Evolutionary conservation across 108 stramenopile genomes (phyloP).

Genomic region (Cyclostephanos tholiformis): DNA sequence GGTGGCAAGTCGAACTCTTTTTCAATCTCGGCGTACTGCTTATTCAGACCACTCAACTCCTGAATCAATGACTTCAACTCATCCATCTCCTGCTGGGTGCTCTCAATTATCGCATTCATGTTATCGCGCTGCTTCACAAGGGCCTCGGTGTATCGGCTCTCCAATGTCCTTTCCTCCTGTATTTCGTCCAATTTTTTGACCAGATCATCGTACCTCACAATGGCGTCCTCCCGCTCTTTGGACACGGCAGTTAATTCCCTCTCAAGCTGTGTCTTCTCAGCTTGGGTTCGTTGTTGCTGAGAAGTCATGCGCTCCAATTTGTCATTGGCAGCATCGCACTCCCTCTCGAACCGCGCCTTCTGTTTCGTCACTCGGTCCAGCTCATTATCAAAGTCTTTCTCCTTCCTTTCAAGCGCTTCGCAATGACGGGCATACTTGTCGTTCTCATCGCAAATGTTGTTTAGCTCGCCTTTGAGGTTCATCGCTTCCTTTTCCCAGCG

Average conservation of each 20-base stretch:
- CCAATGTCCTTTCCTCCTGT: constrained; percentile 44
- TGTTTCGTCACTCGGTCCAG: constrained; percentile 18
- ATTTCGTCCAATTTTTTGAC: constrained; percentile 35
- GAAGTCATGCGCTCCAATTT: constrained; percentile 29
- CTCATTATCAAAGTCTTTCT: constrained; percentile 10
- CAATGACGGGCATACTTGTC: constrained; percentile 13
- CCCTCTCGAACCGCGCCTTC: neutral
- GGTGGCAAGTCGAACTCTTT: constrained; percentile 15
- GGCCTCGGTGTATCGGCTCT: constrained; percentile 46
- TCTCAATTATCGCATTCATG: constrained; percentile 47
- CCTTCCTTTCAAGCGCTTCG: neutral
- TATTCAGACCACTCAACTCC: constrained; percentile 16
- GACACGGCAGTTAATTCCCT: constrained; percentile 8
- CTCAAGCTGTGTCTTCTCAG: constrained; percentile 17
- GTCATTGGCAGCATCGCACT: constrained; percentile 20
- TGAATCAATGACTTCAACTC: constrained; percentile 30
- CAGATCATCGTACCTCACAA: constrained; percentile 25
- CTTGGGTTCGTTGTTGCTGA: constrained; percentile 11
- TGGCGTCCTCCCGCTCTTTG: constrained; percentile 19
- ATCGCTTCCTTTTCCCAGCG: constrained; percentile 36
- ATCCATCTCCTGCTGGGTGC: constrained; percentile 34
- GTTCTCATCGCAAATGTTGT: constrained; percentile 40
- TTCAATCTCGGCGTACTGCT: constrained; percentile 9
- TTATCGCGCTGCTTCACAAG: constrained; percentile 51
- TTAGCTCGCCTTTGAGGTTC: constrained; percentile 35